Base-by-base conservation (phyloP, 768 basidiomycete species). In the Paxillus involutus region DNA sequence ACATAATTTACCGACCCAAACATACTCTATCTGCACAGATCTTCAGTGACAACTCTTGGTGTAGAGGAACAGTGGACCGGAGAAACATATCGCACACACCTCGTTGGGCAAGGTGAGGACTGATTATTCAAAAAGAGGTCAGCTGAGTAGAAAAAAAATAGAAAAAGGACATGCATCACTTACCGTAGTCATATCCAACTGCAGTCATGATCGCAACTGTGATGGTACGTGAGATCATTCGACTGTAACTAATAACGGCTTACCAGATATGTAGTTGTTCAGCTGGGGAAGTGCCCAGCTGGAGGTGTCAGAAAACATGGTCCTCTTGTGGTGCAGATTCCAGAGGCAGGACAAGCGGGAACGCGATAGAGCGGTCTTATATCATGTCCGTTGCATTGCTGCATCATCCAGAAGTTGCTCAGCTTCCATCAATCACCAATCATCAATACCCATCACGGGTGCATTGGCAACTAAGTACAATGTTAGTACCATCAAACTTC, bases 241-340 rank as follows among this genome's bases (percentile, higher is more conserved):
- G 5, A 32, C 21, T 14, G 6, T 1, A 0, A 21, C 32, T 0
- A 40, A 6, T 9, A 35, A 16, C 6, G 10, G 3, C 56, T 3
- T 44, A 58, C 56, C 37, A 6, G 58, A 58, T 37, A 44, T 14
- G 17, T 52, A 59, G 16, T 58, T 44, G 4, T 49, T 53, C 36
- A 58, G 14, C 30, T 50, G 48, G 10, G 58, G 47, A 26, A 43
- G 49, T 10, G 33, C 44, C 29, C 58, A 35, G 5, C 24, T 39
- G 19, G 24, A 10, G 7, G 49, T 41, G 14, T 36, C 47, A 1
- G 55, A 47, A 26, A 55, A 51, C 57, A 58, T 58, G 39, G 6
- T 24, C 10, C 4, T 32, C 4, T 13, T 11, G n/a, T 30, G 30
- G 30, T 30, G 30, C 30, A 4, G 5, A 30, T 9, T 14, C 14